Conservation (phyloP, 2,329 filamentous ascomycete genomes). For the Zelopaecilomyces penicillatus region DNA sequence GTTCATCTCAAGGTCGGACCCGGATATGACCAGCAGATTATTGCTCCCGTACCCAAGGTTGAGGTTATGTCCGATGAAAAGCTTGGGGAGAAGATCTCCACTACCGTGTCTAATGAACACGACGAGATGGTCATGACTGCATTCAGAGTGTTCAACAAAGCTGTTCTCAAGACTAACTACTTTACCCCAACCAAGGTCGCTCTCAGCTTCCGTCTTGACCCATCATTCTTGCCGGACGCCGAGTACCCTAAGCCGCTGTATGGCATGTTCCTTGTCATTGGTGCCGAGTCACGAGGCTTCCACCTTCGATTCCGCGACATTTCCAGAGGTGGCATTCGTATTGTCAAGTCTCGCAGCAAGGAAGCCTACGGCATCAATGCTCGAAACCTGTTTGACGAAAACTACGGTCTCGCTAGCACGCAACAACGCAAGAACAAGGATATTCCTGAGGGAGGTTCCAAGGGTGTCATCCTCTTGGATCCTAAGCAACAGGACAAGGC, state of each 20-base stretch:
- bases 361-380: constrained; percentile 96
- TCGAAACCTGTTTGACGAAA: constrained; percentile 93
- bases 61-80: constrained; percentile 68
- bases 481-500: constrained; percentile 90
- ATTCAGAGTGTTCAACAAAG: constrained; percentile 90
- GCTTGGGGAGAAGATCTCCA: constrained; percentile 69
- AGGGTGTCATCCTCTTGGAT: constrained; percentile 93
- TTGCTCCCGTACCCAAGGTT: constrained; percentile 47
- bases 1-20: constrained; percentile 59
- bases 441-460: constrained; percentile 95
- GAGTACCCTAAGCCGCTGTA: constrained; percentile 93
- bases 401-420: constrained; percentile 95
- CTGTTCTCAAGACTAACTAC: constrained; percentile 96
- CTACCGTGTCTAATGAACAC: constrained; percentile 83
- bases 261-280: constrained; percentile 98
- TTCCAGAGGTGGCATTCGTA: constrained; percentile 91
- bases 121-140: constrained; percentile 97
- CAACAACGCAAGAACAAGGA: constrained; percentile 99
- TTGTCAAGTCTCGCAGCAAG: constrained; percentile 94
- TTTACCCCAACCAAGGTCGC: constrained; percentile 96
- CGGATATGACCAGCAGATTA: constrained; percentile 40
- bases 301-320: constrained; percentile 97
- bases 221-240: constrained; percentile 76
- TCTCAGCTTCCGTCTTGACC: constrained; percentile 89
- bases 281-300: constrained; percentile 93